Base-by-base conservation (phyloP, 1,284 basidiomycete species). In the Leccinum solheimii region DNA sequence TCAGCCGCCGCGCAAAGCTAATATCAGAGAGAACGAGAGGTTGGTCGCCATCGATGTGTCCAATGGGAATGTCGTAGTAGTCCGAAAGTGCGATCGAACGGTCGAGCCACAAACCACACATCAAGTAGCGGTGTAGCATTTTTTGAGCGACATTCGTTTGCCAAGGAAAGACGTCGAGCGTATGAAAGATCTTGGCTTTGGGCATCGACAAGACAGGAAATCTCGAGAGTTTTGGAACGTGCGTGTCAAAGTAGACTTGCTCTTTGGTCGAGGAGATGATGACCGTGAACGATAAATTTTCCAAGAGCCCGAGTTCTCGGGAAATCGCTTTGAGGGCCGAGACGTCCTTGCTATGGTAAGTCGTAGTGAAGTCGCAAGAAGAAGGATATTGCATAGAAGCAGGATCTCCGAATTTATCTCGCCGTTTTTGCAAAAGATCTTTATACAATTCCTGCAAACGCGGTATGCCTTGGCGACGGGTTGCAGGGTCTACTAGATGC, bases 11-110 rank as follows among this genome's bases (percentile, higher is more conserved):
- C 0, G 97, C 93, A 72, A 98, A 97, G 67, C 90, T 92, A 62
- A 99, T 83, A 68, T 99, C 97, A 2, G 95, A 88, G 34, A 97
- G 81, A 67, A 92, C 85, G 19, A 98, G 78, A 1, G 94, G 89
- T 56, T 95, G 89, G 71, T 99, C 97, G 7, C 91, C 88, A 55
- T 95, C 94, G 55, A 99, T 83, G 74, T 99, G 96, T 3, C 90
- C 94, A 10, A 98, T 79, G 0, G 97, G 97, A 10, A 98, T 82
- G 73, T 98, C 93, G 70, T 95, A 97, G 71, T 97, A 96, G 64
- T 91, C 85, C 0, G 97, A 92, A 52, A 97, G 84, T 11, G 91
- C 84, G 16, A 94, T 83, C 68, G 91, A 85, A n/a, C 90, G 84
- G 64, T 90, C 86, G 43, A 99, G 78, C 92, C 94, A 97, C 13